Percentiles rank a stretch among this genome's conserved stretches.
Evolutionary conservation across 2,329 filamentous ascomycete species (phyloP).

Genomic region (Orbilia javanica): DNA sequence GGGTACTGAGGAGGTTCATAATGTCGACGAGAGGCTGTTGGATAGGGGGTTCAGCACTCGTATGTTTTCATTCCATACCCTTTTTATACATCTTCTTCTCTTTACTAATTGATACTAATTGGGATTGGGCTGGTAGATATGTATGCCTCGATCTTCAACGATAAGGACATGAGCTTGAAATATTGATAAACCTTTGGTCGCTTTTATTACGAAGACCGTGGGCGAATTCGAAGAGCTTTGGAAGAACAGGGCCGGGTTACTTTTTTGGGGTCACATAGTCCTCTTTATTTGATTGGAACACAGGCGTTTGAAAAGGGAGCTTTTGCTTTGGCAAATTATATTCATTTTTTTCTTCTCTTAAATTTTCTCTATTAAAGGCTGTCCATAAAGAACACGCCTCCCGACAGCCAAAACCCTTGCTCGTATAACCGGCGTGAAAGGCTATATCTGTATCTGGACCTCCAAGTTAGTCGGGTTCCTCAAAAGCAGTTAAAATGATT

Average conservation of each 20-base stretch:
- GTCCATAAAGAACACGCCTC: too few relatives aligned
- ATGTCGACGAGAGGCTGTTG: slow-evolving; percentile 43
- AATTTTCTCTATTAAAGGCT: background rate
- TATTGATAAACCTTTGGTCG: background rate
- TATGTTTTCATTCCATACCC: slow-evolving; percentile 16
- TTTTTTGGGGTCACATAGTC: background rate
- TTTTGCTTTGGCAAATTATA: slow-evolving; percentile 5
- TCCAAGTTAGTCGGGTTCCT: background rate
- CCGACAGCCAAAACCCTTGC: background rate
- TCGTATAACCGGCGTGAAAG: background rate
- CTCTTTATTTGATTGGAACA: background rate
- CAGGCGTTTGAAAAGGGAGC: slow-evolving; percentile 17
- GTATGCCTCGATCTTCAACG: slow-evolving; percentile 50
- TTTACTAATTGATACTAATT: background rate
- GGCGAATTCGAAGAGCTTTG: too few relatives aligned
- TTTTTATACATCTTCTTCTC: background rate
- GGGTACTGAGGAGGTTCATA: slow-evolving; percentile 50
- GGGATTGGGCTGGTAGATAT: slow-evolving; percentile 21
- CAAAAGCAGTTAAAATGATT: background rate
- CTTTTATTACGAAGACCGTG: too few relatives aligned
- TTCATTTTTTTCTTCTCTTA: background rate
- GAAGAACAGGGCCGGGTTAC: background rate
- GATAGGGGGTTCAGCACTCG: slow-evolving; percentile 53
- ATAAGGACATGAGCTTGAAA: slow-evolving; percentile 50
- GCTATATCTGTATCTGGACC: slow-evolving; percentile 22